phyloP scores from a whole-genome alignment of 768 basidiomycete species.

The Clavulina sp. region DNA sequence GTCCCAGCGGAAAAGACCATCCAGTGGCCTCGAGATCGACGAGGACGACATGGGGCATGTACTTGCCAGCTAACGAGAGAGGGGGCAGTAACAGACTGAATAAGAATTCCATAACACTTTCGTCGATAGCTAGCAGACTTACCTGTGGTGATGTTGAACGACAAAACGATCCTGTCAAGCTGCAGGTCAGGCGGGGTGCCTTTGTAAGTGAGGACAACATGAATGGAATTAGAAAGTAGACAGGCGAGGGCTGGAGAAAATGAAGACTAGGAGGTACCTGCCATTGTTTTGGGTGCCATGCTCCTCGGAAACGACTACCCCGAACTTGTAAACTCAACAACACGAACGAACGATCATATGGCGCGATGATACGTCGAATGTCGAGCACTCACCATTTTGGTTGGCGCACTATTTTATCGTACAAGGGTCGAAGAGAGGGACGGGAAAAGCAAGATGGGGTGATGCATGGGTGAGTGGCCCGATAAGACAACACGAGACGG shows the following conservation, averaged over 20 bases:
- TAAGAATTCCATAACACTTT: neutral
- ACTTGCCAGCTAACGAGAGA: constrained; percentile 49
- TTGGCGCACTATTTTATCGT: constrained; percentile 97
- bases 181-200: constrained; percentile 90
- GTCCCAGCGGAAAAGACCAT: constrained; percentile 88
- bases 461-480: no score
- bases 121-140: neutral
- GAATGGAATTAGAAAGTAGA: neutral
- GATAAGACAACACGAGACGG: neutral
- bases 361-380: neutral
- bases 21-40: constrained; percentile 92
- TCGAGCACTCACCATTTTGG: constrained; percentile 62
- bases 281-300: constrained; percentile 92
- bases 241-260: neutral
- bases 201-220: constrained; percentile 36
- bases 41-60: constrained; percentile 94
- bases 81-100: no score
- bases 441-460: neutral
- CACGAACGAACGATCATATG: neutral
- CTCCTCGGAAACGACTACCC: constrained; percentile 97
- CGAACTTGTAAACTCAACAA: constrained; percentile 70
- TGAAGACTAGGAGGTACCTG: constrained; percentile 22
- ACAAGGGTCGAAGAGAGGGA: neutral
- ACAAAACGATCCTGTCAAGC: constrained; percentile 92
- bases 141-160: constrained; percentile 87